Evolutionary conservation across 2,329 filamentous ascomycete genomes (phyloP).

Genomic region (Fusarium pseudograminearum): DNA sequence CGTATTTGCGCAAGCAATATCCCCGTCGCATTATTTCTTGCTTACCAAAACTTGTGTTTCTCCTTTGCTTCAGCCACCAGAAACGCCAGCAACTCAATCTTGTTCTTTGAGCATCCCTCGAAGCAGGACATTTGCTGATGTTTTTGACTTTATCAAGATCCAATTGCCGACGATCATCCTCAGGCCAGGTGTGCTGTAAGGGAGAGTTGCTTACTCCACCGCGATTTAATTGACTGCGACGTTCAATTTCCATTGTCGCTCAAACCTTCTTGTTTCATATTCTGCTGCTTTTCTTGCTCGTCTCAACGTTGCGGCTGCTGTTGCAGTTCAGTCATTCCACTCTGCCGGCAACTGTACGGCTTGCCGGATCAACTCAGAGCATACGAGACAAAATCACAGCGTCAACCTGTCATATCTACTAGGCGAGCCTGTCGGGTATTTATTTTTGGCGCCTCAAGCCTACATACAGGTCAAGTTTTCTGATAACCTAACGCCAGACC

Average conservation of each 20-base stretch:
- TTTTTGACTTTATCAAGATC: constrained; percentile 11
- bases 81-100: background rate
- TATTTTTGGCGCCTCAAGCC: background rate
- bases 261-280: constrained; percentile 6
- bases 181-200: constrained; percentile 20
- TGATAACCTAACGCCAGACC: constrained; percentile 3
- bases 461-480: constrained; percentile 2
- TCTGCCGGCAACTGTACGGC: constrained; percentile 23
- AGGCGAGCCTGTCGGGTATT: background rate
- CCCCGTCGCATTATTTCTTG: constrained; percentile 22
- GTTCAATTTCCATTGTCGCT: constrained; percentile 20
- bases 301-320: constrained; percentile 19
- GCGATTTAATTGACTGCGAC: constrained; percentile 6
- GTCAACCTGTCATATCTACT: background rate
- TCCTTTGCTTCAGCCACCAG: background rate
- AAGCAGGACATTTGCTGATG: constrained; percentile 7
- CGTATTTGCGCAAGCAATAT: constrained; percentile 11
- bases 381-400: background rate
- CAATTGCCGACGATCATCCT: constrained; percentile 24
- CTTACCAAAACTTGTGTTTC: constrained; percentile 20
- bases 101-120: background rate
- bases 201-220: constrained; percentile 17
- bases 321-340: constrained; percentile 3
- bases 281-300: background rate
- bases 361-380: constrained; percentile 12